These are phyloP conservation scores for Cytospora chrysosperma DNA, from an alignment of 2,329 filamentous ascomycete genomes.

Conservation along the genomic window DNA sequence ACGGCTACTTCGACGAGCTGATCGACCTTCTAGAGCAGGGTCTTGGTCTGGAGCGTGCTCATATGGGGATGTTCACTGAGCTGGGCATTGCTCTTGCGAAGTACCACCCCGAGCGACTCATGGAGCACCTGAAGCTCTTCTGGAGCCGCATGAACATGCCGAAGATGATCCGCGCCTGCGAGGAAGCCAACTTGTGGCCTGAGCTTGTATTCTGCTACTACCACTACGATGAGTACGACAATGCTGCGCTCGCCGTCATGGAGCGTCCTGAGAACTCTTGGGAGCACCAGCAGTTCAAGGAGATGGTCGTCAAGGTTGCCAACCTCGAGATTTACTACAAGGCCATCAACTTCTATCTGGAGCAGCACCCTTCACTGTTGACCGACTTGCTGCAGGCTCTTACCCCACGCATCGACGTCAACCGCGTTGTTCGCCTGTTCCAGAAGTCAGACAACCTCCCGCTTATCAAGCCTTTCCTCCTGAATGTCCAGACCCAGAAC, in stretches of 20 bases:
- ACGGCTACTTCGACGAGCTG: constrained; percentile 98
- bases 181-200: constrained; percentile 95
- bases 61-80: constrained; percentile 97
- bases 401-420: constrained; percentile 93
- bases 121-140: constrained; percentile 99
- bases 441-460: constrained; percentile 98
- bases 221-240: constrained; percentile 98
- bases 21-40: constrained; percentile 93
- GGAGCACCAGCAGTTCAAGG: constrained; percentile 99
- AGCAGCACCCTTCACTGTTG: constrained; percentile 91
- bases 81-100: constrained; percentile 89
- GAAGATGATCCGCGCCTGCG: constrained; percentile 90
- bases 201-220: constrained; percentile 97
- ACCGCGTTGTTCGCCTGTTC: constrained; percentile 99
- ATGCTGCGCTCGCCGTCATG: constrained; percentile 95
- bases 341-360: constrained; percentile 92
- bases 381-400: constrained; percentile 93
- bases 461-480: constrained; percentile 96
- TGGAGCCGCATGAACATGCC: constrained; percentile 98
- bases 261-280: constrained; percentile 95
- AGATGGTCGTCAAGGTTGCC: constrained; percentile 94
- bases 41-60: constrained; percentile 84
- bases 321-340: constrained; percentile 99
- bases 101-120: constrained; percentile 92
- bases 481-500: constrained; percentile 95